These are phyloP conservation scores for Trichosporon sp. DNA, from an alignment of 1,284 basidiomycete genomes.

Conservation along the genomic window DNA sequence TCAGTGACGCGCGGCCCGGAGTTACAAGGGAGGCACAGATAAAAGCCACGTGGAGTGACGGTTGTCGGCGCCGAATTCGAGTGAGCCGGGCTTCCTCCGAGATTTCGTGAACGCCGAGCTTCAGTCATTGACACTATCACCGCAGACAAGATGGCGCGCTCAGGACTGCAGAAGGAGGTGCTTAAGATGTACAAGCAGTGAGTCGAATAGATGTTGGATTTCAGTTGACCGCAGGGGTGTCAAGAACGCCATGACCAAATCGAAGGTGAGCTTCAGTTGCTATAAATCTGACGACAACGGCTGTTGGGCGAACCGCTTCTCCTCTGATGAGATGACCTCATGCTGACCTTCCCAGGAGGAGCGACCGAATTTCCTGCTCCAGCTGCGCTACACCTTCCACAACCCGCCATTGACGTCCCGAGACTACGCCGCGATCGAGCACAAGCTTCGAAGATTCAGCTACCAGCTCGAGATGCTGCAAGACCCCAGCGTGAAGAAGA, in stretches of 20 bases:
- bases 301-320: no score
- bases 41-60: neutral
- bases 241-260: slow-evolving; percentile 34
- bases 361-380: slow-evolving; percentile 36
- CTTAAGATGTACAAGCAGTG: slow-evolving; percentile 39
- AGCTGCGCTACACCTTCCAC: slow-evolving; percentile 46
- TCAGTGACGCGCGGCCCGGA: slow-evolving; percentile 15
- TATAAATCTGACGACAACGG: no score
- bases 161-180: slow-evolving; percentile 47
- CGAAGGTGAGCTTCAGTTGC: slow-evolving; percentile 19
- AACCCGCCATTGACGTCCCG: slow-evolving; percentile 38
- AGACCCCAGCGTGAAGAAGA: slow-evolving; percentile 34
- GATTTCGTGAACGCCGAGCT: neutral
- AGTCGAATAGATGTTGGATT: neutral
- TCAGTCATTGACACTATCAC: neutral
- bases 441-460: slow-evolving; percentile 46
- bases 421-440: slow-evolving; percentile 48
- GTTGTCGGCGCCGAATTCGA: neutral
- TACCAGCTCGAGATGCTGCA: slow-evolving; percentile 45
- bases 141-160: slow-evolving; percentile 29
- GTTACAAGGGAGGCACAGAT: neutral
- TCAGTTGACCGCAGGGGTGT: slow-evolving; percentile 29
- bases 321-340: neutral
- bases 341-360: slow-evolving; percentile 9
- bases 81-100: neutral